Evolutionary conservation across 1,284 basidiomycete species (phyloP), one percentile per base, ranked within the genome.

Genomic region (Mycosarcoma maydis): DNA sequence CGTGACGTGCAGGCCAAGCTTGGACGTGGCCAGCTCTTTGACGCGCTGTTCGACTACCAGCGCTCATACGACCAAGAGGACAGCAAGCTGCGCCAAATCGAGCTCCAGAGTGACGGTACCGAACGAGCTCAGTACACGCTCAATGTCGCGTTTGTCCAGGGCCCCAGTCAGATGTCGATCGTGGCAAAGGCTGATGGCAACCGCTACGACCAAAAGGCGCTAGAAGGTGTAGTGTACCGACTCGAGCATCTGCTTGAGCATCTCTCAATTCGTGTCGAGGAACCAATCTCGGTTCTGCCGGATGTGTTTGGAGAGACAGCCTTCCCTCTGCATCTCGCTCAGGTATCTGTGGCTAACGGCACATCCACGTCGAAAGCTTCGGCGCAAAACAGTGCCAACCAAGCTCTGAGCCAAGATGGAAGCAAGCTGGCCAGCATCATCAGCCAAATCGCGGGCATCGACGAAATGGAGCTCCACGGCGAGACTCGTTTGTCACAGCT

Each of bases 31-130:
- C 55, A 65, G 26, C 64, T 77, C 14, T 62, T 80, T 19, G 74
- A 80, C 29, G 67, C 76, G 9, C 64, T 80, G 3, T 73, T 80
- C 24, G 77, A 79, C 48, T 77, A 73, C 27, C 77, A 76, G 56
- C 48, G 52, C 16, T 38, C 49, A 3, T 71, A 58, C 26, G 55
- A 50, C 20, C 38, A 53, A 16, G 40, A 34, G 9, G 30, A 22
- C 1, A 16, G 47, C 19, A 32, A 30, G 37, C 29, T 65, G 10
- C 55, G 29, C 13, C 11, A 49, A 2, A 16, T 66, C 26, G 38
- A 49, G 11, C 34, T 71, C 24, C 2, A 24, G 2, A 41, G 48
- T 6, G 50, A 53, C 26, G 54, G 49, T 2, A 38, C 38, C 20
- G 55, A 59, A 16, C 46, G 41, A 17, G 43, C 68, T 2, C 75